Evolutionary conservation across 2,329 filamentous ascomycete species (phyloP).

Genomic region (Colletotrichum tabaci): DNA sequence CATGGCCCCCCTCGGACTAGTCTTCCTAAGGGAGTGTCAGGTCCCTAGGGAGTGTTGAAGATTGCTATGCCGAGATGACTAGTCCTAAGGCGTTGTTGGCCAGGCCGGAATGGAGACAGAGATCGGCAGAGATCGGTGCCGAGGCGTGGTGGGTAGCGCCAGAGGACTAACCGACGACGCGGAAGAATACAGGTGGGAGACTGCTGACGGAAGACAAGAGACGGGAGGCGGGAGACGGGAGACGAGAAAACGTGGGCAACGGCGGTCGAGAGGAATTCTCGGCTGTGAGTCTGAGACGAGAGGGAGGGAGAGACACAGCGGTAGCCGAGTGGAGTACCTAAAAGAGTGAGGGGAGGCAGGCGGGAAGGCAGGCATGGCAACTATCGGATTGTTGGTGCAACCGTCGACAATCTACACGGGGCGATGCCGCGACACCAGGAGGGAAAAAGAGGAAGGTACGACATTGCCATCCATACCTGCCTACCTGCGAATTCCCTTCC

Average conservation of each 20-base stretch:
- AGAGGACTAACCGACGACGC: neutral
- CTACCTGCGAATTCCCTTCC: neutral
- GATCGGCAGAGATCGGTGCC: neutral
- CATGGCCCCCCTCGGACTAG: slow-evolving; percentile 6
- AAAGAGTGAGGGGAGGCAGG: neutral
- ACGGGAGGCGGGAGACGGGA: neutral
- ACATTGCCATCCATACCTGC: neutral
- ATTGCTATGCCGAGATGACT: slow-evolving; percentile 1
- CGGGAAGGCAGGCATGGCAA: neutral
- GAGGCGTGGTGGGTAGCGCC: neutral
- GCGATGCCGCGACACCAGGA: neutral
- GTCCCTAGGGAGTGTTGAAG: neutral
- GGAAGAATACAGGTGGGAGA: slow-evolving; percentile 10
- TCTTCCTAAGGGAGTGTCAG: neutral
- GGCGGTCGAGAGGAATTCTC: slow-evolving; percentile 16
- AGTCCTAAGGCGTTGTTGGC: neutral
- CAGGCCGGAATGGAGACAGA: slow-evolving; percentile 6
- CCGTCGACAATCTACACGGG: neutral
- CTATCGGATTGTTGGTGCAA: neutral
- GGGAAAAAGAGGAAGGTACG: neutral
- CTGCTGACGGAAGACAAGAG: neutral
- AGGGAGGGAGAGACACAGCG: neutral
- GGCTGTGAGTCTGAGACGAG: slow-evolving; percentile 21
- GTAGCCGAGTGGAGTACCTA: neutral
- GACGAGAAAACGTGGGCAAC: slow-evolving; percentile 30